A percentile compares a stretch with the other conserved stretches of the same genome.
These are phyloP conservation scores for Stephania cephalantha DNA, from an alignment of 164 flowering plant genomes.

Conservation along the genomic window DNA sequence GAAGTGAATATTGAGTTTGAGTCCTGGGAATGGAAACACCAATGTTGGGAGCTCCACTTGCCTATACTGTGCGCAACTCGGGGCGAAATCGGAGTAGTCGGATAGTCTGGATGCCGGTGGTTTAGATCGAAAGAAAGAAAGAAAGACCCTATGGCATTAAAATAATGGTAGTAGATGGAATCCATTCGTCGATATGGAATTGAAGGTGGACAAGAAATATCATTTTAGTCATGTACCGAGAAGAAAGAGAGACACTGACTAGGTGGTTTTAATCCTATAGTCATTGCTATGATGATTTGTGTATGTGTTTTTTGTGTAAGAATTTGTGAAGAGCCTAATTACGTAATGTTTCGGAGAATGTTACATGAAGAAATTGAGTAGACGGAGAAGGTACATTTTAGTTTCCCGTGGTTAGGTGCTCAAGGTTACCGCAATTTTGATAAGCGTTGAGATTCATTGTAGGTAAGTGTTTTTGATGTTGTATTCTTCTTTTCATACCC, in stretches of 20 bases:
- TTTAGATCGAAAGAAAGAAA: too few species aligned
- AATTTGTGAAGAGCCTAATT: neutral
- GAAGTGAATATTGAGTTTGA: too few species aligned
- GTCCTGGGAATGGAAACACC: too few species aligned
- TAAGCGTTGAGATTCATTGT: too few species aligned
- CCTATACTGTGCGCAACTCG: too few species aligned
- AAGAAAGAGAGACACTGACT: neutral
- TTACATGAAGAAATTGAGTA: neutral
- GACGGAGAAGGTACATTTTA: neutral
- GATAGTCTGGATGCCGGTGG: too few species aligned
- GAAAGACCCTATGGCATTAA: neutral
- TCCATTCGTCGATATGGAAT: neutral
- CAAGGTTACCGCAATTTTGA: too few species aligned
- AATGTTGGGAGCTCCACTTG: too few species aligned
- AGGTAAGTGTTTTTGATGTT: too few species aligned
- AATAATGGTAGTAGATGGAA: neutral
- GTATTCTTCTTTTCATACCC: too few species aligned
- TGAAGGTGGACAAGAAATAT: neutral
- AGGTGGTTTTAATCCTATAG: neutral
- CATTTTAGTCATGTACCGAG: neutral
- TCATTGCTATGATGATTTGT: neutral
- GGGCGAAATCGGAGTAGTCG: too few species aligned
- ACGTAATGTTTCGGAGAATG: neutral
- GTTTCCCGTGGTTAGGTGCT: too few species aligned
- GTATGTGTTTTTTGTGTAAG: neutral